Conservation (phyloP, 78 protist species). For the Salpingoeca rosetta region DNA sequence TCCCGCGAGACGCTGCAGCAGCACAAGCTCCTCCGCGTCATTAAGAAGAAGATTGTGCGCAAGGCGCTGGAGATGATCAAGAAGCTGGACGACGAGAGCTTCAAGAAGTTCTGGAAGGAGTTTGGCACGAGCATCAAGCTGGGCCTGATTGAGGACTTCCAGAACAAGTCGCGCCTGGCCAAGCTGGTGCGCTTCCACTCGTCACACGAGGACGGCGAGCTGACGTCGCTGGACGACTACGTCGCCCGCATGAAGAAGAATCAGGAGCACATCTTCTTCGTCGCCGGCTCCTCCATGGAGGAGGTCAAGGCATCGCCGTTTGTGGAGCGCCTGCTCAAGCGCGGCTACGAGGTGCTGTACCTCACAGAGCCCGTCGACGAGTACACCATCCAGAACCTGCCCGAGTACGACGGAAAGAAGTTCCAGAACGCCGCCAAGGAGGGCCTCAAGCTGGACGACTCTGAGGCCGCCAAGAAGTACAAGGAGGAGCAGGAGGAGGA, state of each 20-base stretch:
- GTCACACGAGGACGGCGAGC: constrained; percentile 25
- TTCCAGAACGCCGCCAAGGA: constrained; percentile 79
- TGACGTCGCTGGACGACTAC: constrained; percentile 75
- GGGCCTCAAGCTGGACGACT: constrained; percentile 63
- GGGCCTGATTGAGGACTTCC: constrained; percentile 91
- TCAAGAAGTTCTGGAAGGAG: constrained; percentile 65
- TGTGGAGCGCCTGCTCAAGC: constrained; percentile 66
- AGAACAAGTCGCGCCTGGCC: constrained; percentile 69
- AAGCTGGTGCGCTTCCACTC: constrained; percentile 82
- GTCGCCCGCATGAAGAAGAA: constrained; percentile 67
- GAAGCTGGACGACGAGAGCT: constrained; percentile 48
- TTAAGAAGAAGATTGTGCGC: constrained; percentile 78
- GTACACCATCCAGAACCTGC: constrained; percentile 67
- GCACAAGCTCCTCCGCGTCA: constrained; percentile 31
- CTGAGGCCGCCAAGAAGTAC: neutral
- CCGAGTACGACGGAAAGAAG: constrained; percentile 64
- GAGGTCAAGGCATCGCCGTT: constrained; percentile 70
- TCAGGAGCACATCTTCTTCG: constrained; percentile 86
- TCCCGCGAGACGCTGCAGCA: constrained; percentile 95
- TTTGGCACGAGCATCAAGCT: constrained; percentile 85
- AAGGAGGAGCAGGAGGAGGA: constrained; percentile 47
- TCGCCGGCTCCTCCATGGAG: constrained; percentile 68
- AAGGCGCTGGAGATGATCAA: constrained; percentile 82
- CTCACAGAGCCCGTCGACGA: constrained; percentile 94
- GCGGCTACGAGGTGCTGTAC: constrained; percentile 90